Base-by-base conservation (phyloP, 805 yeast species). In the Brettanomyces bruxellensis region DNA sequence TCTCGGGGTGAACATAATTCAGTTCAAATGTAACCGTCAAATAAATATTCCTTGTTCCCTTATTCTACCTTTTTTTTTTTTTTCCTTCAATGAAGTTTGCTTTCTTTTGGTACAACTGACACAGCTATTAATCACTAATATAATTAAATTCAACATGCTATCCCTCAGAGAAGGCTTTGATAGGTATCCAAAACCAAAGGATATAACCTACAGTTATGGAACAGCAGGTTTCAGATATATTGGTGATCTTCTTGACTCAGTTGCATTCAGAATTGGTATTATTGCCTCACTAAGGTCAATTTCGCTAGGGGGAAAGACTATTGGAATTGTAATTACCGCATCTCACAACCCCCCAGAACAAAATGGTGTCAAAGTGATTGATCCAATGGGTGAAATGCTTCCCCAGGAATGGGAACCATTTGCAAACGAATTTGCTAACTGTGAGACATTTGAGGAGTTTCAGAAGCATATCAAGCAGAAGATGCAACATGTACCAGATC, bases 271-370 rank as follows among this genome's bases (percentile, higher is more conserved):
- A 5, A 88, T 85, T 14, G 96, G 96, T 2, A 69, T 89, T 18
- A 61, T 90, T 25, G 97, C 99, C 0, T 69, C 81, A 1, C 68
- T 93, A 51, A 73, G 99, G 57, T 89, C 97, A n/a, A 75, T 82
- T 48, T 73, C 69, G 49, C 67, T 85, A 32, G 67, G 68, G 1
- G 48, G 49, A 11, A 70, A 83, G 55, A 76, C 84, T 7, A 76
- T 90, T 30, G 99, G 99, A n/a, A 83, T 90, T 11, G 91, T 93
- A 97, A 82, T 93, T 58, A 93, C 97, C 1, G 97, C 96, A 0
- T 85, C 95, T 0, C 97, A 89, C 64, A 89, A 89, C 57, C 96
- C 96, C 0, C 95, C 97, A 0, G 70, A 71, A 38, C 97, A 90
- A 61, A 88, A 88, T 56, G 96, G 96, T 28, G 91, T 88, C 44